Base-by-base conservation (phyloP, 306 rosid genomes). In the Morella rubra region DNA sequence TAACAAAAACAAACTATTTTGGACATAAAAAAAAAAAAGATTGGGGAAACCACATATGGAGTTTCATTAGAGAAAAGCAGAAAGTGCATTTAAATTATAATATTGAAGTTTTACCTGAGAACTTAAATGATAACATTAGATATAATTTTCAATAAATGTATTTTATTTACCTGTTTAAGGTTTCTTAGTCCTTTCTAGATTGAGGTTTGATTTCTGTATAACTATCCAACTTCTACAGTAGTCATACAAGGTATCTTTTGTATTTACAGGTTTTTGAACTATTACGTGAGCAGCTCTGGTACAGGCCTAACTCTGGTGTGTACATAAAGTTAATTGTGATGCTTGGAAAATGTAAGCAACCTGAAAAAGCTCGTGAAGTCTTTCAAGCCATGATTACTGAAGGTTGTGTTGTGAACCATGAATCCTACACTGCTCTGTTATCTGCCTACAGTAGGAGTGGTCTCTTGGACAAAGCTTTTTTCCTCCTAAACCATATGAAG, bases 291-390 rank as follows among this genome's bases (percentile, higher is more conserved):
- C 98, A 92, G 83, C 76, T 90, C 32, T 95, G 98, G 98, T 95
- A 92, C 82, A 89, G 83, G 72, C 96, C 97, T 62, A 76, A 86
- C 58, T 5, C 92, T 47, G 93, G 91, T 81, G 74, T 95, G 71
- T 95, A 90, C 83, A 80, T 90, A 59, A 95, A 90, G 86, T 83
- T 92, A 55, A 92, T 95, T 59, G 96, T 95, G 76, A 92, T 95
- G 96, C 97, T 94, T 81, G 97, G 98, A 64, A 94, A 92, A 84
- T 95, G 98, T 82, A 89, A 87, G 85, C 96, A 89, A 85, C 97
- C 96, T 19, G 89, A 88, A 79, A 95, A 90, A 73, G 98, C 96
- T 24, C 76, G 27, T 67, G 90, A 88, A 76, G 90, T 95, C 77
- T 90, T 95, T 80, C 84, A 85, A 79, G 88, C 85, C 77, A 95